These are phyloP conservation scores for Schwanniomyces sp. DNA, from an alignment of 805 yeast genomes.

Conservation along the genomic window DNA sequence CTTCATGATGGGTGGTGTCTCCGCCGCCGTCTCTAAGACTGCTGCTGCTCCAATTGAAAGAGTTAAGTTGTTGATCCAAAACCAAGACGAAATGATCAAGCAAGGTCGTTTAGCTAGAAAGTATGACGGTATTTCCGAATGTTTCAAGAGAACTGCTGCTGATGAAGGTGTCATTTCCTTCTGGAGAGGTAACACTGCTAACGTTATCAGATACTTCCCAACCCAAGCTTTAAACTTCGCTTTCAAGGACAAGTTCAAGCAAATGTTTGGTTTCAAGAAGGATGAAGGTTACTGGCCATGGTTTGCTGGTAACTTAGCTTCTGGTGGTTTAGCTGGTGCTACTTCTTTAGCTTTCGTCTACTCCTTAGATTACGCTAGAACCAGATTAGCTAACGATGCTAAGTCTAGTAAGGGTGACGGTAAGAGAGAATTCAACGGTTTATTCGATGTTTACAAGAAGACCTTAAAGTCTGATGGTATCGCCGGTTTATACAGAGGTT, in stretches of 20 bases:
- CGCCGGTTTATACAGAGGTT: conserved; percentile 99
- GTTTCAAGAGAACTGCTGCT: conserved; percentile 92
- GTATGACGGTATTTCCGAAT: conserved; percentile 89
- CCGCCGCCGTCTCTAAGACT: conserved; percentile 98
- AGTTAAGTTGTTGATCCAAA: conserved; percentile 93
- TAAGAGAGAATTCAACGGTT: conserved; percentile 96
- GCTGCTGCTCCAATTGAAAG: conserved; percentile 98
- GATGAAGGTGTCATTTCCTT: conserved; percentile 90
- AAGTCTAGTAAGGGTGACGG: conserved; percentile 84
- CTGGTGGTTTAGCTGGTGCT: conserved; percentile 99
- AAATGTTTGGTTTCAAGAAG: conserved; percentile 95
- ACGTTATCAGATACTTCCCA: conserved; percentile 98
- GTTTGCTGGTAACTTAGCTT: conserved; percentile 98
- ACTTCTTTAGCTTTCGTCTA: conserved; percentile 88
- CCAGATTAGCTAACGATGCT: conserved; percentile 98
- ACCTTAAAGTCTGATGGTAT: conserved; percentile 94
- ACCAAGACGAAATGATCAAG: conserved; percentile 97
- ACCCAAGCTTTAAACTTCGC: conserved; percentile 98
- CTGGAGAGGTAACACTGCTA: conserved; percentile 99
- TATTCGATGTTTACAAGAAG: conserved; percentile 94
- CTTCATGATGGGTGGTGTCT: conserved; percentile 97
- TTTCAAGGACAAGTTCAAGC: conserved; percentile 96
- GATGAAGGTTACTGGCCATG: conserved; percentile 88
- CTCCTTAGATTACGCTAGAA: conserved; percentile 98
- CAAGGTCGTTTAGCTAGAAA: conserved; percentile 89